Conservation (phyloP, 306 rosid genomes). For the Macrotyloma uniflorum region DNA sequence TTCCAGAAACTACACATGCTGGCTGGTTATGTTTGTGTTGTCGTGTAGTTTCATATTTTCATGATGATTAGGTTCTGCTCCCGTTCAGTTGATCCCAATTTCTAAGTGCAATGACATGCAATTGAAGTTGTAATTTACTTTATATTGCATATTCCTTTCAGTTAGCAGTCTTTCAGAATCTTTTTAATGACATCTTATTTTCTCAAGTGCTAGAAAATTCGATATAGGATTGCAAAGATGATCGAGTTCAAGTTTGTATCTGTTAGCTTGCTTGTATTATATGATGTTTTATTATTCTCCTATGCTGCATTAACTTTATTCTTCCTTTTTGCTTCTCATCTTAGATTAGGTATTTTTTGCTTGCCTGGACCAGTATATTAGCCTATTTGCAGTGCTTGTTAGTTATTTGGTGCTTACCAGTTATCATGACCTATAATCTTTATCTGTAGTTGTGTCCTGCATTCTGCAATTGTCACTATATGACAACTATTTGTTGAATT, state of each 20-base stretch:
- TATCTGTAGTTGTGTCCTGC: neutral
- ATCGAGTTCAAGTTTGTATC: neutral
- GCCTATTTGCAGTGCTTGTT: too few species aligned
- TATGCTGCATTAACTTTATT: neutral
- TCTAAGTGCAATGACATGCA: neutral
- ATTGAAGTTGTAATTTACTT: conserved; percentile 29
- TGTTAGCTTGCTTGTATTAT: neutral
- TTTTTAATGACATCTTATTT: neutral
- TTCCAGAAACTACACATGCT: conserved; percentile 30
- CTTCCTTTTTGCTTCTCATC: neutral
- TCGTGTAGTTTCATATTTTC: neutral
- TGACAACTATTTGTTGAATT: neutral
- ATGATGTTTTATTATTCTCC: neutral
- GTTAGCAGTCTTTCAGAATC: neutral
- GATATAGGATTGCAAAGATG: neutral
- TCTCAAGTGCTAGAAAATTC: neutral
- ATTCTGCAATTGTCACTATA: neutral
- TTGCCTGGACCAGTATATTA: too few species aligned
- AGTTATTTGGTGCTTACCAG: neutral
- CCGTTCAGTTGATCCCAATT: conserved; percentile 7
- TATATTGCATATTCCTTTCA: conserved; percentile 31
- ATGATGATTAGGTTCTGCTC: conserved; percentile 23
- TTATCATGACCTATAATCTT: neutral
- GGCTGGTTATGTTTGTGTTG: conserved; percentile 24
- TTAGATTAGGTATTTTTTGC: neutral